Evolutionary conservation across 164 flowering plant genomes (phyloP).

Genomic region (Echeveria elegans): DNA sequence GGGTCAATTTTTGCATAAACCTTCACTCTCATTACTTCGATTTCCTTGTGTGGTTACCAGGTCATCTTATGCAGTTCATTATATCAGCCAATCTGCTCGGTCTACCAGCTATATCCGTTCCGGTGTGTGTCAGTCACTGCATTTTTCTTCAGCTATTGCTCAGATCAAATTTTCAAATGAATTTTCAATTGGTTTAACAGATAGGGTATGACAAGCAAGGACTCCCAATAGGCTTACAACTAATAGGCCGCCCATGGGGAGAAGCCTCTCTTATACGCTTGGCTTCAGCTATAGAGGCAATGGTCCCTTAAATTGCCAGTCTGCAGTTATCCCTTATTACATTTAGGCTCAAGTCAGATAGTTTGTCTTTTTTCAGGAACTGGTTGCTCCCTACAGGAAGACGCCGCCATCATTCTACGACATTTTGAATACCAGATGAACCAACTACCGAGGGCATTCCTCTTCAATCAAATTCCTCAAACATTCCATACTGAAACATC

Average conservation of each 20-base stretch:
- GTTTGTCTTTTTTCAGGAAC: slow-evolving; percentile 42
- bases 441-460: too few relatives aligned
- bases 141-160: neutral
- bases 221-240: slow-evolving; percentile 92
- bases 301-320: neutral
- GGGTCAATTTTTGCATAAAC: neutral
- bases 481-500: too few relatives aligned
- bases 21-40: neutral
- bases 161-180: neutral
- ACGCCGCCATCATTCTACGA: slow-evolving; percentile 56
- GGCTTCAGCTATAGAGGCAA: slow-evolving; percentile 82
- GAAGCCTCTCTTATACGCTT: slow-evolving; percentile 82
- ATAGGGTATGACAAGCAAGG: slow-evolving; percentile 95
- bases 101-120: slow-evolving; percentile 86
- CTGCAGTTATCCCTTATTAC: neutral
- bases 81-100: slow-evolving; percentile 83
- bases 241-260: slow-evolving; percentile 94
- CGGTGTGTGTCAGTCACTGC: slow-evolving; percentile 38
- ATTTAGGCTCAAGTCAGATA: too few relatives aligned
- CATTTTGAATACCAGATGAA: slow-evolving; percentile 25
- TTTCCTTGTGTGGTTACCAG: slow-evolving; percentile 24
- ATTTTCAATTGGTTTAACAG: slow-evolving; percentile 24
- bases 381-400: slow-evolving; percentile 37
- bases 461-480: too few relatives aligned
- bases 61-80: slow-evolving; percentile 76